phyloP scores from a whole-genome alignment of 306 rosid species.

The Malus orientalis region DNA sequence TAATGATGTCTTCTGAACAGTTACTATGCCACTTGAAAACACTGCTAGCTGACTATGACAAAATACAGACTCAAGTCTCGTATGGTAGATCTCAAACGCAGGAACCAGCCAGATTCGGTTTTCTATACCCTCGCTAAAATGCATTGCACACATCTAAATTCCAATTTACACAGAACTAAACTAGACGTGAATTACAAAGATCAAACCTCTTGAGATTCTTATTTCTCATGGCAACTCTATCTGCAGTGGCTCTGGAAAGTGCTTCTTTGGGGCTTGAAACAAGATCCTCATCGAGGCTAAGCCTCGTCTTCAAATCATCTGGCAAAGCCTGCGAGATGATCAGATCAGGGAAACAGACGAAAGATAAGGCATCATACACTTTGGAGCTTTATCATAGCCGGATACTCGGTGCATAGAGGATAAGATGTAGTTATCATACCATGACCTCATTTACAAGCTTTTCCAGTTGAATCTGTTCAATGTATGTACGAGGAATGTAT shows the following conservation, averaged over 20 bases:
- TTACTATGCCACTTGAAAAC: not conserved
- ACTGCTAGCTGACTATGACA: not conserved
- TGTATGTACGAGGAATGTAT: conserved; percentile 93
- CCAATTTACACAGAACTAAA: not conserved
- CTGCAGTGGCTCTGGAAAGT: conserved; percentile 88
- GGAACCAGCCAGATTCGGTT: not conserved
- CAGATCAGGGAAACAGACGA: conserved; percentile 11
- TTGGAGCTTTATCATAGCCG: not conserved
- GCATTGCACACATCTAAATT: not conserved
- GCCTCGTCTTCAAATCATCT: conserved; percentile 91
- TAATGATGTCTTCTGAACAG: not conserved
- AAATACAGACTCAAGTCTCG: not conserved
- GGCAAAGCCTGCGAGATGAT: conserved; percentile 81
- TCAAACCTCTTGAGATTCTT: conserved; percentile 65
- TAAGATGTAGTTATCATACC: conserved; percentile 45
- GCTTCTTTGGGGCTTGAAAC: conserved; percentile 94
- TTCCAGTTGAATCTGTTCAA: conserved; percentile 97
- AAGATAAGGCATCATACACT: conserved; percentile 3
- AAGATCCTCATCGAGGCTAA: conserved; percentile 90
- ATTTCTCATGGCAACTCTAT: conserved; percentile 70
- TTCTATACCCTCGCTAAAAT: not conserved
- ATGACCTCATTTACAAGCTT: conserved; percentile 94
- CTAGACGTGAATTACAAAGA: not conserved
- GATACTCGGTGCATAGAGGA: not conserved
- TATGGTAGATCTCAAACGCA: not conserved